Conservation (phyloP, 1,139 yeast species). For the Kodamaea fungicola region DNA sequence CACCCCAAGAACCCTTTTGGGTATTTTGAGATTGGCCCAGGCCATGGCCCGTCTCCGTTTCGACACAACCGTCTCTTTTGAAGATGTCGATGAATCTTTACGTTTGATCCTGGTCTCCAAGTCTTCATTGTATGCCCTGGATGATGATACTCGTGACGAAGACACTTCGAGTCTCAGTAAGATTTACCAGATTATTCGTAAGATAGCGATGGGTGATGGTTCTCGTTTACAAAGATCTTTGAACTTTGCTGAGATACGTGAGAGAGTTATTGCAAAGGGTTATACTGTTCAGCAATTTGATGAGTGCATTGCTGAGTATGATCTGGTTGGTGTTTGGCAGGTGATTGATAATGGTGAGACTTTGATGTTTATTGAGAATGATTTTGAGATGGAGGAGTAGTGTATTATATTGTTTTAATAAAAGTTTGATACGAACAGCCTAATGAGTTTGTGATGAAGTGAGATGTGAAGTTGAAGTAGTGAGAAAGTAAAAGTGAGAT, state of each 20-base stretch:
- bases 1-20: constrained; percentile 92
- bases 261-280: constrained; percentile 78
- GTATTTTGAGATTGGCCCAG: constrained; percentile 88
- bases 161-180: constrained; percentile 47
- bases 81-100: constrained; percentile 94
- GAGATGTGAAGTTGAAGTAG: too few species aligned
- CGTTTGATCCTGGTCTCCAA: constrained; percentile 84
- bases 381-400: constrained; percentile 20
- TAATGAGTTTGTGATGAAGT: too few species aligned
- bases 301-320: constrained; percentile 73
- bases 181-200: constrained; percentile 59
- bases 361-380: constrained; percentile 39
- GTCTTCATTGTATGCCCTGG: constrained; percentile 65
- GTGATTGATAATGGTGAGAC: constrained; percentile 62
- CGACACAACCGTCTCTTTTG: constrained; percentile 62
- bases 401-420: neutral
- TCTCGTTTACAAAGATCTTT: constrained; percentile 37
- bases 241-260: constrained; percentile 57
- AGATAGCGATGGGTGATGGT: constrained; percentile 49
- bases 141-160: constrained; percentile 44
- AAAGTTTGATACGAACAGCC: neutral
- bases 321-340: constrained; percentile 74
- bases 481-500: too few species aligned
- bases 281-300: constrained; percentile 76
- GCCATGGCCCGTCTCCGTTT: constrained; percentile 91